Conservation (phyloP, 176 grass and related monocot genomes). For the Stipa capillata region DNA sequence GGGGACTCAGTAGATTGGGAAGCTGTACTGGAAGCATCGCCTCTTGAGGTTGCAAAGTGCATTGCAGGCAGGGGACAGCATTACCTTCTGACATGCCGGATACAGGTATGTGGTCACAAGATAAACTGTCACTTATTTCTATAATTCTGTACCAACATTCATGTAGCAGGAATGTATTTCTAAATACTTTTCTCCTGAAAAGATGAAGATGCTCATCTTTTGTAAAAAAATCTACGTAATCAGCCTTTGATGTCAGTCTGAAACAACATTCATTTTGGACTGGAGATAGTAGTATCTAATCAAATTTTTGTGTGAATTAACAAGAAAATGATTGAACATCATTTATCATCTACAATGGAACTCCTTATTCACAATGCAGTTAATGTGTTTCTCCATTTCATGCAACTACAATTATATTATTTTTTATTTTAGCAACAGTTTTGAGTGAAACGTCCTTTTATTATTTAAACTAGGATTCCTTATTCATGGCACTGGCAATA, state of each 20-base stretch:
- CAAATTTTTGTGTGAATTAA: neutral
- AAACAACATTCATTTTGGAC: neutral
- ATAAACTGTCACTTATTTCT: neutral
- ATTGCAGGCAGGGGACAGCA: conserved; percentile 41
- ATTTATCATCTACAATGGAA: neutral
- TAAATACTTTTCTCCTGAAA: conserved; percentile 11
- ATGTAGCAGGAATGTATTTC: neutral
- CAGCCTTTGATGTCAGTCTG: neutral
- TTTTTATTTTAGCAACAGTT: neutral
- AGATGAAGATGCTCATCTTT: neutral
- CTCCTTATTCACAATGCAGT: neutral
- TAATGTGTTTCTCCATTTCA: neutral
- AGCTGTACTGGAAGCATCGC: conserved; percentile 9
- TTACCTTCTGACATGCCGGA: conserved; percentile 29
- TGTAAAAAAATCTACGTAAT: neutral
- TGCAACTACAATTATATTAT: neutral
- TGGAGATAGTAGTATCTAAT: neutral
- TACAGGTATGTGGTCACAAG: conserved; percentile 21
- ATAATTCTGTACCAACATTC: neutral
- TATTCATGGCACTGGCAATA: neutral
- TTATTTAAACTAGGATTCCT: neutral
- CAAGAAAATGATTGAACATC: neutral
- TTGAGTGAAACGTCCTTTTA: conserved; percentile 6
- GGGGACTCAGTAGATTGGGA: conserved; percentile 36
- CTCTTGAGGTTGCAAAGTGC: conserved; percentile 10